Evolutionary conservation across 1,284 basidiomycete species (phyloP).

Genomic region (Malassezia yamatoensis): DNA sequence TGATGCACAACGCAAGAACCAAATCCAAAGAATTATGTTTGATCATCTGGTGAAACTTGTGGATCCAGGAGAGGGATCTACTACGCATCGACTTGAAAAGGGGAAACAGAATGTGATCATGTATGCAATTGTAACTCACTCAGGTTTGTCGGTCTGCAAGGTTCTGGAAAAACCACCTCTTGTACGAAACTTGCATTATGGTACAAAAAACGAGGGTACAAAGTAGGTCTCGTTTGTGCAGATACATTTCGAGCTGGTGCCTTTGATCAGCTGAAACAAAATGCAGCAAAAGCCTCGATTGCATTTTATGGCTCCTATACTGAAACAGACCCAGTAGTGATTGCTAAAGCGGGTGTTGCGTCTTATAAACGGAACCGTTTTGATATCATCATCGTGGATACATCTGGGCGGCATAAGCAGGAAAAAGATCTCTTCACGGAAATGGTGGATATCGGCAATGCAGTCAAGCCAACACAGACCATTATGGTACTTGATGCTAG

Average conservation of each 20-base stretch:
- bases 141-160: constrained; percentile 53
- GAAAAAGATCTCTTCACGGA: constrained; percentile 94
- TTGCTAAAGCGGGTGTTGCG: constrained; percentile 82
- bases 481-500: constrained; percentile 51
- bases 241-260: constrained; percentile 99
- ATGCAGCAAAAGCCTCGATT: constrained; percentile 93
- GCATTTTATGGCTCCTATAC: constrained; percentile 99
- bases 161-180: constrained; percentile 96
- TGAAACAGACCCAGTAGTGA: constrained; percentile 92
- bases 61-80: constrained; percentile 54
- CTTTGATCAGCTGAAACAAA: constrained; percentile 86
- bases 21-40: constrained; percentile 59
- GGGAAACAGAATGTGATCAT: constrained; percentile 91
- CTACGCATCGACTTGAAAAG: constrained; percentile 53
- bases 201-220: constrained; percentile 93
- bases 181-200: constrained; percentile 69
- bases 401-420: constrained; percentile 91
- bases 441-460: constrained; percentile 90
- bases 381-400: constrained; percentile 98
- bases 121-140: constrained; percentile 42
- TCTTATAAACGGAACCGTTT: constrained; percentile 98
- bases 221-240: constrained; percentile 95
- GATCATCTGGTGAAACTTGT: constrained; percentile 92
- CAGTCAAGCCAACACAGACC: constrained; percentile 66
- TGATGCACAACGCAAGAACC: constrained; percentile 37